Base-by-base conservation (phyloP, 139 green algal genomes). In the Haematococcus sp. region DNA sequence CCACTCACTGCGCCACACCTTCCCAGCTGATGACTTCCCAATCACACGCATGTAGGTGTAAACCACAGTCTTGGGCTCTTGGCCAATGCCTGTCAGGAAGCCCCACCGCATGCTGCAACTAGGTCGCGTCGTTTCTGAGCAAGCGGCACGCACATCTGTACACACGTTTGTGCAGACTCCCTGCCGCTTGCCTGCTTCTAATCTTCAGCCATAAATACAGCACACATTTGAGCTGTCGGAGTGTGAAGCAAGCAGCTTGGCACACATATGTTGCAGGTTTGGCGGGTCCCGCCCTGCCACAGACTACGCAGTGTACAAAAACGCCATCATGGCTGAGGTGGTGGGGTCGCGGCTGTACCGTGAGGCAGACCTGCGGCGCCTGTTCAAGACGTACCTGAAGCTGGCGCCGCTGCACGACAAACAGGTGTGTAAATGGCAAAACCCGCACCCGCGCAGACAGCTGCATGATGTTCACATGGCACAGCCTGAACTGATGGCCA, bases 11-110 rank as follows among this genome's bases (percentile, higher is more conserved):
- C 1, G 1, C 2, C 43, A 63, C 0, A 43, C 66, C 4, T 83
- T 64, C 65, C 77, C 77, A 30, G 54, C 66, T 17, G 66, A 73
- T 13, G 66, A 73, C 40, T 73, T 73, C 44, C 66, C 66, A 25
- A 7, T 73, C 9, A 28, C 19, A 35, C n/a, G 19, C 28, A 43
- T 30, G 44, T 56, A 40, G 23, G 63, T 65, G n/a, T n/a, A 33
- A 65, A 9, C 25, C n/a, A 40, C n/a, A 61, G 11, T 9, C 54
- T 9, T 61, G 54, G 54, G 22, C 54, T 61, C 46, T 16, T 55
- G 46, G 13, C 16, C 46, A 23, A 13, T 55, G 15, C 46, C 16
- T 55, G 46, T 23, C 13, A 23, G 13, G 46, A 13, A 55, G 46
- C 15, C 46, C 46, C 46, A 55, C 46, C 46, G 13, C 46, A 13